phyloP scores from a whole-genome alignment of 2,329 filamentous ascomycete genomes.

The Tolypocladium inflatum region DNA sequence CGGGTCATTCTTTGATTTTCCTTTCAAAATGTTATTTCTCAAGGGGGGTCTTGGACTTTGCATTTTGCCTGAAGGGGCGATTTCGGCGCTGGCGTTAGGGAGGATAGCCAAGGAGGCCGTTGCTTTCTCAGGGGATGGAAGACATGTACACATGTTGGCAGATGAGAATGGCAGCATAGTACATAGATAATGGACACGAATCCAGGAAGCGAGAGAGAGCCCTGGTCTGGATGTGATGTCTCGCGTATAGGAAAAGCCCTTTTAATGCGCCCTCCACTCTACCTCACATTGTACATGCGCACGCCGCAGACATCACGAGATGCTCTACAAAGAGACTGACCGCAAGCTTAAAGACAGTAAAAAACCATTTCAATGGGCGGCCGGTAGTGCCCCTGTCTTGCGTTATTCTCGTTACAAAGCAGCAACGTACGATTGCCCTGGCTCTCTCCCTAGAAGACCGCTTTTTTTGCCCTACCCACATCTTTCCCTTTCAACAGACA shows the following conservation, averaged over 20 bases:
- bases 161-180: neutral
- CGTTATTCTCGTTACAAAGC: neutral
- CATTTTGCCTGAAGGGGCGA: neutral
- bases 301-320: neutral
- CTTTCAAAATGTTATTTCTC: constrained; percentile 1
- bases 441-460: neutral
- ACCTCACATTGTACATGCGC: neutral
- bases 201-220: neutral
- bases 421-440: neutral
- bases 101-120: neutral
- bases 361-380: neutral
- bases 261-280: neutral
- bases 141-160: neutral
- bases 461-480: neutral
- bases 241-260: neutral
- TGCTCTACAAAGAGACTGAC: neutral
- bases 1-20: neutral
- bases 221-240: neutral
- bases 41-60: neutral
- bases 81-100: constrained; percentile 4
- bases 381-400: neutral
- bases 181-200: neutral
- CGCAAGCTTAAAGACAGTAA: neutral
- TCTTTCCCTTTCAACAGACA: neutral
- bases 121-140: neutral